Percentiles rank a stretch among this genome's conserved stretches.
These are phyloP conservation scores for Epichloe aotearoae DNA, from an alignment of 2,329 filamentous ascomycete genomes.

Conservation along the genomic window DNA sequence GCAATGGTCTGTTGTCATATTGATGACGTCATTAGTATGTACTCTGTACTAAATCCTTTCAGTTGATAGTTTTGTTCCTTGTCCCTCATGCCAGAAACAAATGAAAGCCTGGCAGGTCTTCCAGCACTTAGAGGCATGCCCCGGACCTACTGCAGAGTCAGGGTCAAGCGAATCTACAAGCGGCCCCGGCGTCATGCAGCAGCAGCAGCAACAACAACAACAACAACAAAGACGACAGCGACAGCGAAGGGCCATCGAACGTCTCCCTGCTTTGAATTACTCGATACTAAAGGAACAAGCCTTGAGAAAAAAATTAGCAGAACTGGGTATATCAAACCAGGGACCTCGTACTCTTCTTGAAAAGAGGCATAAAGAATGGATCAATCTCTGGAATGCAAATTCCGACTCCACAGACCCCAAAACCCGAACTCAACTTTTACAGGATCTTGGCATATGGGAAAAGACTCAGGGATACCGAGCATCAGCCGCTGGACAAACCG, in stretches of 20 bases:
- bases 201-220: background rate
- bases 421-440: constrained; percentile 55
- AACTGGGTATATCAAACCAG: constrained; percentile 61
- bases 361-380: constrained; percentile 79
- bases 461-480: constrained; percentile 58
- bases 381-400: constrained; percentile 94
- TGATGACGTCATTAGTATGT: background rate
- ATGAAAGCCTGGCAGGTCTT: constrained; percentile 76
- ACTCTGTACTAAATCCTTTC: background rate
- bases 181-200: constrained; percentile 10
- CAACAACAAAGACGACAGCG: constrained; percentile 6
- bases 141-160: constrained; percentile 21
- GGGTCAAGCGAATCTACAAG: constrained; percentile 1
- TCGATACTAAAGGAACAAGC: constrained; percentile 68
- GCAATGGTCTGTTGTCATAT: constrained; percentile 12
- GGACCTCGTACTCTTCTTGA: constrained; percentile 61
- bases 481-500: constrained; percentile 20
- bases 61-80: constrained; percentile 66
- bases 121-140: constrained; percentile 61
- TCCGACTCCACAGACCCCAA: constrained; percentile 71
- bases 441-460: constrained; percentile 79
- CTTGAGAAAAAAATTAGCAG: constrained; percentile 67
- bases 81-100: constrained; percentile 64
- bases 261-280: constrained; percentile 73
- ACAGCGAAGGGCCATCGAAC: constrained; percentile 28